These are phyloP conservation scores for Chrysochromulina parva DNA, from an alignment of 78 protist species.

Conservation along the genomic window DNA sequence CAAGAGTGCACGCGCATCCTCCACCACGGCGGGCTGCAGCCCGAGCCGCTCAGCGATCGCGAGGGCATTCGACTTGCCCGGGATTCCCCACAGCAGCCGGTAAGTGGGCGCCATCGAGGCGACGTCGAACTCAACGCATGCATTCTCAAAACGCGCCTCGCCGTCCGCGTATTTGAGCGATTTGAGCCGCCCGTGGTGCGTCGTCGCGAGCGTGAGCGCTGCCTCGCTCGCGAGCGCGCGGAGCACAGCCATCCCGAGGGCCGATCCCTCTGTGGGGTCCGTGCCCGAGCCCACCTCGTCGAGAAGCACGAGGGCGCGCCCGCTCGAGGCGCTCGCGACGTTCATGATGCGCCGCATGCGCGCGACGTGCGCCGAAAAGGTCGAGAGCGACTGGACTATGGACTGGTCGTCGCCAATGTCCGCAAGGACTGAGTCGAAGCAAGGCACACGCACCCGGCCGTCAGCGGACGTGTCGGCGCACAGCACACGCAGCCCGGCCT, in stretches of 20 bases:
- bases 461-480: not conserved
- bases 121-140: slow-evolving; percentile 29
- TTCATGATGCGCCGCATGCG: not conserved
- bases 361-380: slow-evolving; percentile 15
- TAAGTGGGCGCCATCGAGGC: slow-evolving; percentile 5
- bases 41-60: slow-evolving; percentile 25
- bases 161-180: not conserved
- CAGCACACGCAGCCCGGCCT: not conserved
- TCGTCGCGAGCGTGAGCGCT: not conserved
- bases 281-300: slow-evolving; percentile 14
- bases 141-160: not conserved
- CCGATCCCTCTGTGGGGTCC: slow-evolving; percentile 15
- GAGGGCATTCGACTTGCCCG: slow-evolving; percentile 25
- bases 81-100: slow-evolving; percentile 18
- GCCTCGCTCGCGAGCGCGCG: not conserved
- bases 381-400: not conserved
- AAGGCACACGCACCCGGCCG: not conserved
- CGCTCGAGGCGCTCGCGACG: too few relatives aligned
- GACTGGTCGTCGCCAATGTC: slow-evolving; percentile 27
- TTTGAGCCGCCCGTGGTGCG: slow-evolving; percentile 6
- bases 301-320: not conserved
- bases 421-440: not conserved
- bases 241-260: not conserved
- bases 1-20: not conserved
- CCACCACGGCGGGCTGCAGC: not conserved